Percentiles rank a stretch among this genome's conserved stretches.
Conservation (phyloP, 2,329 filamentous ascomycete genomes). For the Diaporthe sp. region DNA sequence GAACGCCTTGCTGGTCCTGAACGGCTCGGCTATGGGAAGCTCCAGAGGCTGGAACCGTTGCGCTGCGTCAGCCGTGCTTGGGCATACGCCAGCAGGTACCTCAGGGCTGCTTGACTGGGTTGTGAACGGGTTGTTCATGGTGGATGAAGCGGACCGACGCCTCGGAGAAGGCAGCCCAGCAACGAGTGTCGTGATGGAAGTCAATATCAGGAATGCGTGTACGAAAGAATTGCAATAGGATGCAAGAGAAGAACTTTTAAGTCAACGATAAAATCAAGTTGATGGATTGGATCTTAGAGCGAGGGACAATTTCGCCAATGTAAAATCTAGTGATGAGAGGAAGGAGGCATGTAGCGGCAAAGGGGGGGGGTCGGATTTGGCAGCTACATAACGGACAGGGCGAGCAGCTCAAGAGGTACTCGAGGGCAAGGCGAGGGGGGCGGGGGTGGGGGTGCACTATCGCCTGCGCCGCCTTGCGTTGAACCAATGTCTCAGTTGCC, state of each 20-base stretch:
- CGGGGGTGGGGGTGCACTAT: too few relatives aligned
- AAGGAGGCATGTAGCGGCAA: too few relatives aligned
- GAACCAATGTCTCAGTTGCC: too few relatives aligned
- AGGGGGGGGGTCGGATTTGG: neutral
- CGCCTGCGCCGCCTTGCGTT: too few relatives aligned
- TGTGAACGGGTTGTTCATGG: neutral
- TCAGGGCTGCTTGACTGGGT: constrained; percentile 3
- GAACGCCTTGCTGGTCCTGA: constrained; percentile 15
- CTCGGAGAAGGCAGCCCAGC: neutral
- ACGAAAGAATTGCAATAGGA: neutral
- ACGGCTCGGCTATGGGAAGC: constrained; percentile 18
- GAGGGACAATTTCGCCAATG: neutral
- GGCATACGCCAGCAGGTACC: neutral
- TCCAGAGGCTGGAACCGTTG: constrained; percentile 10
- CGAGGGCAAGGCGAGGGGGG: too few relatives aligned
- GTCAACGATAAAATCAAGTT: neutral
- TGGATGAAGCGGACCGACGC: neutral
- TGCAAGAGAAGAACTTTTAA: fast-evolving
- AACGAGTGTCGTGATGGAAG: too few relatives aligned
- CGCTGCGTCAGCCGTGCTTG: neutral
- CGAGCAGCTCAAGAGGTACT: neutral
- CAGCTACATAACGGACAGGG: neutral
- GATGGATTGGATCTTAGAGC: neutral
- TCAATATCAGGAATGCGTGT: neutral
- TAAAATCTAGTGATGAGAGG: too few relatives aligned